These are phyloP conservation scores for Plasmodium yoelii DNA, from an alignment of 169 alveolate species.

Conservation along the genomic window DNA sequence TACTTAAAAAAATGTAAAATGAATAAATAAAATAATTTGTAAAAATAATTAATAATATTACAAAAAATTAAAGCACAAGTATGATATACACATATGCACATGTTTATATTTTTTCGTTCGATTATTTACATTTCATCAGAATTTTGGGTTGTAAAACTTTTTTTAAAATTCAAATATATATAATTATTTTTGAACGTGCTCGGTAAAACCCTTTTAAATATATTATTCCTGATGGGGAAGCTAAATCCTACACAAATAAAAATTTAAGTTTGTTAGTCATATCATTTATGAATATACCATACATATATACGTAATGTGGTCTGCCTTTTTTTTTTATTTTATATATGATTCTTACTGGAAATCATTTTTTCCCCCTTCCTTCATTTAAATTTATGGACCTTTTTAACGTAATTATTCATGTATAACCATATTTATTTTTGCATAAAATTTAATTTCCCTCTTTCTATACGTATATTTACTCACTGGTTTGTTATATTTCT, in stretches of 20 bases:
- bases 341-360: constrained; percentile 21
- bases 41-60: not conserved
- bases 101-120: not conserved
- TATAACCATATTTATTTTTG: constrained; percentile 1
- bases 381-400: constrained; percentile 24
- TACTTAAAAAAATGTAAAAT: constrained; percentile 30
- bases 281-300: not conserved
- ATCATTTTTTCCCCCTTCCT: constrained; percentile 41
- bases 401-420: constrained; percentile 2
- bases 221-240: constrained; percentile 23
- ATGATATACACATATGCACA: not conserved
- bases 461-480: not conserved
- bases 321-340: constrained; percentile 2
- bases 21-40: not conserved
- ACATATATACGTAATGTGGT: not conserved
- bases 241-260: constrained; percentile 15
- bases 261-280: not conserved
- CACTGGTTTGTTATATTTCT: too few relatives aligned
- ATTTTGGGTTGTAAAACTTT: constrained; percentile 44
- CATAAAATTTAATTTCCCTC: not conserved
- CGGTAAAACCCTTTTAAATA: constrained; percentile 34
- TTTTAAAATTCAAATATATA: constrained; percentile 12
- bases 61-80: not conserved
- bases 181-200: constrained; percentile 31
- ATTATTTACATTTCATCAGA: constrained; percentile 47